Percentiles rank a stretch among this genome's conserved stretches.
These are phyloP conservation scores for Papiliotrema flavescens DNA, from an alignment of 1,284 basidiomycete genomes.

Conservation along the genomic window DNA sequence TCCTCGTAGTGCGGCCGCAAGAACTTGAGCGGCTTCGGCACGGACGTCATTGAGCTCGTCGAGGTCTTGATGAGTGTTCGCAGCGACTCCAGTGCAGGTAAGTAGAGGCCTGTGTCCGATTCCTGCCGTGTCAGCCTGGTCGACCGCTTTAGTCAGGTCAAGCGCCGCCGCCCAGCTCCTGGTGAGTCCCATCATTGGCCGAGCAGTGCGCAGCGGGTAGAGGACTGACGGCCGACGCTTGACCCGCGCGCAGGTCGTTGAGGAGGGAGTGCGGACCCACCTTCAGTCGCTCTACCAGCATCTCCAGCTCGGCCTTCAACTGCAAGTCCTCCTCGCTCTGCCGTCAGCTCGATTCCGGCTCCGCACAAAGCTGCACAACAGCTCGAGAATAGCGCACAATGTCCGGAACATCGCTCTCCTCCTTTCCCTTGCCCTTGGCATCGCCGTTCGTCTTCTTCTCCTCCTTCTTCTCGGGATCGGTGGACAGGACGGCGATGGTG, in stretches of 20 bases:
- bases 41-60: conserved; percentile 99
- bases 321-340: conserved; percentile 95
- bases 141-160: background rate
- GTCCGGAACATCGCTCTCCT: conserved; percentile 65
- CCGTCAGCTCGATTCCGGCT: conserved; percentile 4
- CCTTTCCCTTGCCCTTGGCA: conserved; percentile 42
- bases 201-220: too few relatives aligned
- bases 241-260: too few relatives aligned
- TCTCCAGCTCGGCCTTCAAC: conserved; percentile 92
- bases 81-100: conserved; percentile 88
- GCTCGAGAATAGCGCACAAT: conserved; percentile 58
- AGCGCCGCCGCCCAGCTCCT: background rate
- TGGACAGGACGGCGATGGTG: conserved; percentile 49
- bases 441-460: conserved; percentile 48
- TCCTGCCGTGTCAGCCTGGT: conserved; percentile 60
- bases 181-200: too few relatives aligned
- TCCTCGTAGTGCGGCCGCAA: conserved; percentile 91
- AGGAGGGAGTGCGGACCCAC: conserved; percentile 51
- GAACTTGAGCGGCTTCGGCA: conserved; percentile 99
- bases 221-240: too few relatives aligned
- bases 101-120: conserved; percentile 75
- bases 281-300: conserved; percentile 92
- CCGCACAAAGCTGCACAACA: background rate
- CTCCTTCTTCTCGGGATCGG: conserved; percentile 49
- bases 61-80: conserved; percentile 92